Percentiles rank a stretch among this genome's conserved stretches.
phyloP scores from a whole-genome alignment of 495 filamentous ascomycete species.

The Podospora tetraspora region DNA sequence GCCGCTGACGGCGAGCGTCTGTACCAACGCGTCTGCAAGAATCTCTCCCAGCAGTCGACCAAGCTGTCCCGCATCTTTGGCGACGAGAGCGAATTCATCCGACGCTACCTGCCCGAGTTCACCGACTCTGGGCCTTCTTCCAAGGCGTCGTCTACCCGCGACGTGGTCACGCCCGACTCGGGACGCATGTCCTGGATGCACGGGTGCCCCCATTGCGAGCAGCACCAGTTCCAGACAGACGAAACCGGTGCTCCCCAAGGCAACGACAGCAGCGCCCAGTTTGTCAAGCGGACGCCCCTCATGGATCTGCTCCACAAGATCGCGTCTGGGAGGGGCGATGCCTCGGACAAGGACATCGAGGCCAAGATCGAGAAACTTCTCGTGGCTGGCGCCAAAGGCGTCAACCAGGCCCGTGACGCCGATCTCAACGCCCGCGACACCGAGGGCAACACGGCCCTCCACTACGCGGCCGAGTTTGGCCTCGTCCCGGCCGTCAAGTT shows the following conservation, averaged over 20 bases:
- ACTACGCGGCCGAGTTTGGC: constrained; percentile 33
- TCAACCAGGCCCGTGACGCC: constrained; percentile 17
- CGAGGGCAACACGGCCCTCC: constrained; percentile 31
- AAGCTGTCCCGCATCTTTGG: constrained; percentile 34
- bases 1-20: constrained; percentile 24
- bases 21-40: constrained; percentile 29
- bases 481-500: constrained; percentile 29
- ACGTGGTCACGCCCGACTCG: constrained; percentile 24
- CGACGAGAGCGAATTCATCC: constrained; percentile 31
- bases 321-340: constrained; percentile 19
- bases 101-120: constrained; percentile 33
- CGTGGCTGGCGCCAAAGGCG: constrained; percentile 16
- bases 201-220: constrained; percentile 9
- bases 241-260: neutral
- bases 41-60: constrained; percentile 22
- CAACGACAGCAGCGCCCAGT: constrained; percentile 20
- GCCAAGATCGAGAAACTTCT: constrained; percentile 21
- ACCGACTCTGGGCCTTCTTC: constrained; percentile 14
- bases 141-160: constrained; percentile 24
- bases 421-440: constrained; percentile 29
- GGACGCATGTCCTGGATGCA: constrained; percentile 17
- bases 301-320: constrained; percentile 28
- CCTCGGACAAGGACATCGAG: constrained; percentile 22
- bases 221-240: constrained; percentile 11
- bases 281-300: constrained; percentile 26